Percentiles rank a stretch among this genome's conserved stretches.
phyloP scores from a whole-genome alignment of 441 rosid species.

The Bruguiera hainesii region DNA sequence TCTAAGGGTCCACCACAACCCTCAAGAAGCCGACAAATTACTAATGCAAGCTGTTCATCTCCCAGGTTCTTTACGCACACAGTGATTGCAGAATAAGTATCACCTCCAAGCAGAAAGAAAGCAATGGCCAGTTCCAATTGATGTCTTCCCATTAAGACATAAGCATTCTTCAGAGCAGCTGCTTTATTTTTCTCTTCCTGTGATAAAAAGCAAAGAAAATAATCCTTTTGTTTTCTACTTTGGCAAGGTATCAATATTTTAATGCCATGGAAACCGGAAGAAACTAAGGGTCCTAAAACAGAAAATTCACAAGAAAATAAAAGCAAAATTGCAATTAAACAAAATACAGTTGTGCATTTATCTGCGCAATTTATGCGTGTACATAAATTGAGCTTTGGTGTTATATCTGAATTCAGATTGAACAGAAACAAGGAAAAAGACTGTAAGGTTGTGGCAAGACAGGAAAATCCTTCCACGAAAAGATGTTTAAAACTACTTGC shows the following conservation, averaged over 20 bases:
- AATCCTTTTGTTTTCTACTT: constrained; percentile 1
- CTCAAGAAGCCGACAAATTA: constrained; percentile 87
- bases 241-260: neutral
- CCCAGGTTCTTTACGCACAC: constrained; percentile 88
- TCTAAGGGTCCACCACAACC: constrained; percentile 76
- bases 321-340: constrained; percentile 3
- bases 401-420: constrained; percentile 5
- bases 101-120: constrained; percentile 97
- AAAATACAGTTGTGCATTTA: neutral
- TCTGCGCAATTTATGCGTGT: neutral
- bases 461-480: neutral
- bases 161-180: constrained; percentile 96
- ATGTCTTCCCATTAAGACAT: constrained; percentile 94
- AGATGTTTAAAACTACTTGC: neutral
- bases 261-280: neutral
- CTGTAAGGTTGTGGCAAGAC: neutral
- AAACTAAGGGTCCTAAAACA: neutral
- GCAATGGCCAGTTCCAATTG: constrained; percentile 90
- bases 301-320: neutral
- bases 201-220: constrained; percentile 18
- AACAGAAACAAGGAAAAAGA: neutral
- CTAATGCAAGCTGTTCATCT: constrained; percentile 94
- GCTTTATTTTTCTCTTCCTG: constrained; percentile 96
- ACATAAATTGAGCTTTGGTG: neutral
- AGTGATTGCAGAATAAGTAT: constrained; percentile 78